A percentile compares a stretch with the other conserved stretches of the same genome.
Evolutionary conservation across 805 yeast genomes (phyloP).

Genomic region (Torulaspora franciscae): DNA sequence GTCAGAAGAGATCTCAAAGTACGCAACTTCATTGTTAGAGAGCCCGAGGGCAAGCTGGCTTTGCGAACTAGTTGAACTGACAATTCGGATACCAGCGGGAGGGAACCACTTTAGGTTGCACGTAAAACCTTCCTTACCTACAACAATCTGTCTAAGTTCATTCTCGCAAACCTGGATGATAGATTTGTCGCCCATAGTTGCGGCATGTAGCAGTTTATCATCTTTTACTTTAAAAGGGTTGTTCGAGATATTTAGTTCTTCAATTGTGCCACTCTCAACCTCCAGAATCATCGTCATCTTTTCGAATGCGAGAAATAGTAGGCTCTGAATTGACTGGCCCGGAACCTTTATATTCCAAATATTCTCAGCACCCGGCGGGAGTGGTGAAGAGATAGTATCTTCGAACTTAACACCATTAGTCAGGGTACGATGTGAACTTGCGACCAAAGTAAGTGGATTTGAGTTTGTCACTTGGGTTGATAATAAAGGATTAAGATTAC

Average conservation of each 20-base stretch:
- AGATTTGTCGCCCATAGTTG: conserved; percentile 58
- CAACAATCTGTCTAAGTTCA: conserved; percentile 59
- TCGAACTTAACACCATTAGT: conserved; percentile 54
- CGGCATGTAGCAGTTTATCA: conserved; percentile 61
- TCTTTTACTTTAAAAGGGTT: conserved; percentile 55
- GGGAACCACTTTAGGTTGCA: conserved; percentile 69
- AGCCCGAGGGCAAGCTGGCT: conserved; percentile 68
- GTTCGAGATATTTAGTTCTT: conserved; percentile 62
- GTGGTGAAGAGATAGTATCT: conserved; percentile 66
- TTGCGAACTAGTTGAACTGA: conserved; percentile 55
- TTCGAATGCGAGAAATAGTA: conserved; percentile 25
- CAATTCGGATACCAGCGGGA: conserved; percentile 66
- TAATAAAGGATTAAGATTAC: conserved; percentile 47
- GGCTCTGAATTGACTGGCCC: conserved; percentile 23
- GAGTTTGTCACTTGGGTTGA: conserved; percentile 37
- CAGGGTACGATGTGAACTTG: conserved; percentile 38
- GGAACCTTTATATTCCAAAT: conserved; percentile 59
- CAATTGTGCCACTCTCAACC: conserved; percentile 48
- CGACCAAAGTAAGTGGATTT: conserved; percentile 28
- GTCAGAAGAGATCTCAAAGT: conserved; percentile 64
- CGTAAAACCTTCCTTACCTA: conserved; percentile 20
- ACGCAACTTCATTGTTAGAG: conserved; percentile 68
- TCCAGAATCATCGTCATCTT: conserved; percentile 25
- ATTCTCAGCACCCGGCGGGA: conserved; percentile 59
- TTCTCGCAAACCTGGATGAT: conserved; percentile 67